Evolutionary conservation across 345 rosid genomes (phyloP), one percentile per base, ranked within the genome.

Genomic region (Luvunga scandens): DNA sequence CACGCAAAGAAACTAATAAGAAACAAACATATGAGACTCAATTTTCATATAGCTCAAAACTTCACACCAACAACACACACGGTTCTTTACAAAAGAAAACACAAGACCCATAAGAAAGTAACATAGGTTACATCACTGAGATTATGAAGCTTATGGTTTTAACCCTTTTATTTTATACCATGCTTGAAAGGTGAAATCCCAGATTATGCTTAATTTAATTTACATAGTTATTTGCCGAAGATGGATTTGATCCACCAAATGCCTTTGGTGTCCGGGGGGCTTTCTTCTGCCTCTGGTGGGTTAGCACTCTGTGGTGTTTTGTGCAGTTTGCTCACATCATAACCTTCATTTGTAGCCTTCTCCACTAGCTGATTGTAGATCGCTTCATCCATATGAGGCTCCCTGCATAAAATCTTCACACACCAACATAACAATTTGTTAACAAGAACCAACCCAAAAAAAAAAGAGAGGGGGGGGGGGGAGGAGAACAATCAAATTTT

Each of bases 181-280:
- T 36, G 53, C 14, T 30, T 42, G 19, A 31, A 57, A 10, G 31
- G n/a, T 31, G 19, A 33, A 42, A 10, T 28, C 64, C 45, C 38
- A 42, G 24, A 4, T 21, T 30, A 7, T 42, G 72, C 30, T 24
- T 14, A 4, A 1, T 50, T 4, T 13, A 14, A 53, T 28, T 21
- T 18, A n/a, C 6, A 66, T 13, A 5, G 50, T 42, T 86, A 89
- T 79, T 75, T 93, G 19, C 98, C 95, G 0, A 95, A 42, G n/a
- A 95, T 10, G 73, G 98, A 91, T 78, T 88, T 92, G 84, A 93
- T 16, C 99, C 98, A 95, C 99, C 98, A 92, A 19, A 90, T 19
- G 72, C 98, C 99, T 77, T 91, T 92, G 72, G 84, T 59, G 85
- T 93, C 99, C 33, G 82, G 78, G 0, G 94, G 89, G 14, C 87